Evolutionary conservation across 371 early-diverging fungal species (phyloP).

Genomic region (Paraphysoderma sedebokerense): DNA sequence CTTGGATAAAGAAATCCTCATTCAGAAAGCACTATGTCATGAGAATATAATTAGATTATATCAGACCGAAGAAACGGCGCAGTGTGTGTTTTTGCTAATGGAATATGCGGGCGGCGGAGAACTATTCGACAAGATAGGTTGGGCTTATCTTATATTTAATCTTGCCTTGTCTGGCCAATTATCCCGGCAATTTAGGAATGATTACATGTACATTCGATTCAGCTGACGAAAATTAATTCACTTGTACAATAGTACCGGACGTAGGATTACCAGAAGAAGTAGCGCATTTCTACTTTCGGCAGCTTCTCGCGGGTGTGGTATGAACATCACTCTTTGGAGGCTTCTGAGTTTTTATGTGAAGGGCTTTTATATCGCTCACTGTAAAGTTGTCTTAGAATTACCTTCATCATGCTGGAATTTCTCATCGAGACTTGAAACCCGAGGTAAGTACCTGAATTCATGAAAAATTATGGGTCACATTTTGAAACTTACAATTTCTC

Average conservation of each 20-base stretch:
- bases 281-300: conserved; percentile 49
- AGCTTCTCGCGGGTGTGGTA: conserved; percentile 42
- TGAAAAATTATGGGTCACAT: not conserved
- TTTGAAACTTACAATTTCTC: not conserved
- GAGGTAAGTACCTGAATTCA: conserved; percentile 14
- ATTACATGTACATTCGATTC: not conserved
- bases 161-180: too few species aligned
- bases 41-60: conserved; percentile 27
- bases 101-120: conserved; percentile 44
- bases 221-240: too few species aligned
- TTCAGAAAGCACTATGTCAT: conserved; percentile 24
- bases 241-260: conserved; percentile 30
- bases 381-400: conserved; percentile 10
- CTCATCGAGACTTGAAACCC: conserved; percentile 38
- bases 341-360: not conserved
- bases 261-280: conserved; percentile 47
- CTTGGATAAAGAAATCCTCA: conserved; percentile 30
- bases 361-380: not conserved
- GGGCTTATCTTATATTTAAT: not conserved
- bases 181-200: too few species aligned
- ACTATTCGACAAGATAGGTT: conserved; percentile 43
- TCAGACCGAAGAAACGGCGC: conserved; percentile 21
- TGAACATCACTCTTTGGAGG: conserved; percentile 4
- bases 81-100: conserved; percentile 24
- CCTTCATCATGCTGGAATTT: conserved; percentile 28